These are phyloP conservation scores for Dalechampia spathulata DNA, from an alignment of 441 rosid species.

Conservation along the genomic window DNA sequence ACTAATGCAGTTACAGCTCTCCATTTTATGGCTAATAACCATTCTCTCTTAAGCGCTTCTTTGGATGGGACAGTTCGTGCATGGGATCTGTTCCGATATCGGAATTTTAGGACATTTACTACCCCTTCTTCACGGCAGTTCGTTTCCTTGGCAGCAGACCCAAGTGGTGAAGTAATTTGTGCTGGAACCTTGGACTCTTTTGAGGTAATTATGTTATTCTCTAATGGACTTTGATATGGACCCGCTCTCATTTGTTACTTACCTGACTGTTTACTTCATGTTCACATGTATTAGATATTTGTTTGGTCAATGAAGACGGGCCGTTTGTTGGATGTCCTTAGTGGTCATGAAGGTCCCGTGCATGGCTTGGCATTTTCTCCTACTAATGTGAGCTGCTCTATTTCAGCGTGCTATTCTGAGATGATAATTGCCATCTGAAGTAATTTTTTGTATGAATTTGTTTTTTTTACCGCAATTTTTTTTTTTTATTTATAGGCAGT, in stretches of 20 bases:
- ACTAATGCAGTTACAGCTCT: conserved; percentile 93
- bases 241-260: conserved; percentile 4
- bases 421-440: conserved; percentile 1
- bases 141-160: conserved; percentile 92
- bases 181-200: conserved; percentile 96
- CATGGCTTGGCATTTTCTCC: conserved; percentile 93
- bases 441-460: not conserved
- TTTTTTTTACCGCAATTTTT: not conserved
- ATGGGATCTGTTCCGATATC: conserved; percentile 90
- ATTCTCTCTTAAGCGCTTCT: conserved; percentile 87
- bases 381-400: conserved; percentile 49
- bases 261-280: conserved; percentile 9
- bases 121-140: conserved; percentile 92
- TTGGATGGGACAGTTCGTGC: conserved; percentile 98
- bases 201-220: conserved; percentile 46
- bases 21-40: conserved; percentile 91
- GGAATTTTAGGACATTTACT: conserved; percentile 91
- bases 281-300: conserved; percentile 50
- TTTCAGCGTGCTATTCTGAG: not conserved
- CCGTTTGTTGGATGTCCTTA: conserved; percentile 80
- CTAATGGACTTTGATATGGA: conserved; percentile 6
- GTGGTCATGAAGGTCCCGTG: conserved; percentile 98
- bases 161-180: conserved; percentile 92
- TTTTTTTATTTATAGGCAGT: conserved; percentile 42
- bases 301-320: conserved; percentile 99